phyloP scores from a whole-genome alignment of 148 eudicot genomes.

The Rhododendron simsii region DNA sequence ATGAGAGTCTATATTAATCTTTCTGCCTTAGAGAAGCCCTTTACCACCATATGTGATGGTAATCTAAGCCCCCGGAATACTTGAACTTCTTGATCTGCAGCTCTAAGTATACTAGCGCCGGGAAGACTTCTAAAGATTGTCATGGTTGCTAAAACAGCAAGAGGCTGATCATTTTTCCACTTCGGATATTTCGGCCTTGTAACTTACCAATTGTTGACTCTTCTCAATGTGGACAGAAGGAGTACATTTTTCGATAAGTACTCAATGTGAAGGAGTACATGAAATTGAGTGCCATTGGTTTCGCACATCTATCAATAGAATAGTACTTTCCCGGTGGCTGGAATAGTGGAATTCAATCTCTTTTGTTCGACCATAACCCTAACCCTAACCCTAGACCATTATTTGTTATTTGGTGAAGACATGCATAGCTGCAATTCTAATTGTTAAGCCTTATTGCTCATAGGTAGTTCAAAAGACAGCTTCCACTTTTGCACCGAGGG shows the following conservation, averaged over 20 bases:
- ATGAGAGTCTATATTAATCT: not conserved
- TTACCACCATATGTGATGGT: not conserved
- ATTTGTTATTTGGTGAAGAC: not conserved
- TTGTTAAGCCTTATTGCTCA: not conserved
- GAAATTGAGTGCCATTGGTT: not conserved
- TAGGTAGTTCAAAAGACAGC: conserved; percentile 92
- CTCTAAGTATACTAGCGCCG: not conserved
- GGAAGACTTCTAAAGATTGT: not conserved
- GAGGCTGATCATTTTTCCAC: not conserved
- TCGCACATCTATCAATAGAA: not conserved
- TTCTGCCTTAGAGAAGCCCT: not conserved
- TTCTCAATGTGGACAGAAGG: not conserved
- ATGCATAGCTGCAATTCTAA: not conserved
- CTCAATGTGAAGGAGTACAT: not conserved
- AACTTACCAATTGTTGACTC: not conserved
- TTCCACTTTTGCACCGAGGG: conserved; percentile 96
- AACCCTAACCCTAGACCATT: no score
- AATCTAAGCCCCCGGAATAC: not conserved
- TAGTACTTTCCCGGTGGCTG: not conserved
- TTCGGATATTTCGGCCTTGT: not conserved
- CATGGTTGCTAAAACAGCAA: not conserved
- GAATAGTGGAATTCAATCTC: not conserved
- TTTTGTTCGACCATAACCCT: not conserved
- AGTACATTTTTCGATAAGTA: not conserved
- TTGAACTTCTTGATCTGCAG: not conserved